Evolutionary conservation across 805 yeast species (phyloP), one percentile per base, ranked within the genome.

Genomic region (Ogataea pilisensis): DNA sequence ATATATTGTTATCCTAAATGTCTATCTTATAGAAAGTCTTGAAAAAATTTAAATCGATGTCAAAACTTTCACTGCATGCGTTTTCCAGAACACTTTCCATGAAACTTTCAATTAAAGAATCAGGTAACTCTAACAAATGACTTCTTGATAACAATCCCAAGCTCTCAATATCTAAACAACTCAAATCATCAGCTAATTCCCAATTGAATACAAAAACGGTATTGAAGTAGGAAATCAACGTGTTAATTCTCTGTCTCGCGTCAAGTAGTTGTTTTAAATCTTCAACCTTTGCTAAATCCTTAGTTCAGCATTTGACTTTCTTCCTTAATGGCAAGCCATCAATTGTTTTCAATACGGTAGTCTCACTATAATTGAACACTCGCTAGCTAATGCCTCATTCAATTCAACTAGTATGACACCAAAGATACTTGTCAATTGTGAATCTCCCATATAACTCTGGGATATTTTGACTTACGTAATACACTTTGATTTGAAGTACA

Each of bases 61-160:
- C 49, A 28, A 22, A 35, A 3, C 49, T 42, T 21, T 45, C 45
- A 25, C 32, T 32, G 28, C 48, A 43, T 1, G 51, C 54, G 24
- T 38, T 25, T 22, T 48, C 46, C 34, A 50, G 35, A 6, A 50
- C 37, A 3, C 25, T 39, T 13, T 40, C 43, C 9, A 36, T 34
- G 2, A 45, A 39, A 20, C 41, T 39, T n/a, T 41, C 21, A 13
- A 50, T 41, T 33, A 50, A 31, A 8, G 54, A 44, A 17, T 46
- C 50, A 8, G 52, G 52, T 14, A 50, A 35, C 37, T 50, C 54
- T 20, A 48, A 31, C 11, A 50, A 24, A 35, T 50, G 48, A 17
- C 52, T 29, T 35, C 54, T 40, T 30, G 48, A n/a, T 9, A 50
- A n/a, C 9, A 50, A 27, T 2, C 49, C 52, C 13, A 48, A 38